Conservation (phyloP, 768 basidiomycete species). For the Amanita pallidorosea region DNA sequence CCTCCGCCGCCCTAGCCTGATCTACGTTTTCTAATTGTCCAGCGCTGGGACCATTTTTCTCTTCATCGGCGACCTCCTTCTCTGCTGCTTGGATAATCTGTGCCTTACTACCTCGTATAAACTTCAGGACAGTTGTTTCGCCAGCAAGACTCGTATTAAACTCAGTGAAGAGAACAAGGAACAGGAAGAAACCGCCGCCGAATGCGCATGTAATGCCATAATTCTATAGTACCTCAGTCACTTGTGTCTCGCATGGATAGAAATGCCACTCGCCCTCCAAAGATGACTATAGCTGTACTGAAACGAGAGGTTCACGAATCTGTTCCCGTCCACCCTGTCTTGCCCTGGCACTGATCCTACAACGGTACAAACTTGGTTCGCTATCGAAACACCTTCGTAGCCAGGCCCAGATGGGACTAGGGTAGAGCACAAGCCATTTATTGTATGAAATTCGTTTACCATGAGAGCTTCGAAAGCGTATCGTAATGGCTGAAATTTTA, state of each 20-base stretch:
- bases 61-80: conserved; percentile 22
- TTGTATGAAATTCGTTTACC: conserved; percentile 71
- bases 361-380: conserved; percentile 70
- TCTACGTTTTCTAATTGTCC: conserved; percentile 6
- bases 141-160: conserved; percentile 27
- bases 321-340: conserved; percentile 46
- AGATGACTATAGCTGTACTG: conserved; percentile 30
- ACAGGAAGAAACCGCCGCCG: conserved; percentile 43
- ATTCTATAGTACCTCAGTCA: conserved; percentile 25
- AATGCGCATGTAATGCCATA: conserved; percentile 65
- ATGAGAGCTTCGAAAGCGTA: conserved; percentile 62
- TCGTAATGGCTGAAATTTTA: conserved; percentile 3
- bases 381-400: conserved; percentile 42
- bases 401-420: conserved; percentile 54
- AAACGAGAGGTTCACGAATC: conserved; percentile 38
- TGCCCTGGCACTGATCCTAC: conserved; percentile 57
- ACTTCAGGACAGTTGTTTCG: conserved; percentile 39
- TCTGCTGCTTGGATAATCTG: conserved; percentile 17
- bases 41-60: conserved; percentile 14
- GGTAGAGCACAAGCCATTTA: conserved; percentile 48
- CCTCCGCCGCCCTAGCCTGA: conserved; percentile 10
- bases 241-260: background rate
- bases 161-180: conserved; percentile 53
- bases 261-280: conserved; percentile 28
- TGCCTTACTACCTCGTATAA: conserved; percentile 45